Percentiles rank a stretch among this genome's conserved stretches.
Evolutionary conservation across 805 yeast genomes (phyloP).

Genomic region (Candida succiphila): DNA sequence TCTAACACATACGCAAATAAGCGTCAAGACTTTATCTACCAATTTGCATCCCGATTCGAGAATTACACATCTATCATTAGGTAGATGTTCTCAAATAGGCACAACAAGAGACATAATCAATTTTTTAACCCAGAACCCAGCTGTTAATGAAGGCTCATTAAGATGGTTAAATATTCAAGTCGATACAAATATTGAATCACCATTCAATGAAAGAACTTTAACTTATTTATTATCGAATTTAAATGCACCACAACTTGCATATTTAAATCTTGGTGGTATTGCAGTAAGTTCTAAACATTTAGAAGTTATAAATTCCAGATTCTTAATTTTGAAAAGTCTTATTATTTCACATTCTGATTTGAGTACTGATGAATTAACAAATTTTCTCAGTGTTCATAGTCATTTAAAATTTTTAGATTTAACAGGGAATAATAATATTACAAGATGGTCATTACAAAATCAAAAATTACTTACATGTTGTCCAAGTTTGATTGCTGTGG

Average conservation of each 20-base stretch:
- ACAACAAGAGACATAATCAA: slow-evolving; percentile 64
- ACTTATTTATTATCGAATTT: slow-evolving; percentile 32
- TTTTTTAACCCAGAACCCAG: slow-evolving; percentile 64
- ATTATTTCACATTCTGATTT: slow-evolving; percentile 30
- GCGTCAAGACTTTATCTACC: slow-evolving; percentile 45
- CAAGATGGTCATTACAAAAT: slow-evolving; percentile 49
- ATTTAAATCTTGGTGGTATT: slow-evolving; percentile 42
- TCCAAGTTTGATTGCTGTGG: slow-evolving; percentile 49
- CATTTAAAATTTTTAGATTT: slow-evolving; percentile 52
- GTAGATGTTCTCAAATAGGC: slow-evolving; percentile 50
- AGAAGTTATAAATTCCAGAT: slow-evolving; percentile 26
- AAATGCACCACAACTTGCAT: slow-evolving; percentile 32
- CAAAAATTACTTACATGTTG: slow-evolving; percentile 34
- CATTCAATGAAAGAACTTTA: slow-evolving; percentile 34
- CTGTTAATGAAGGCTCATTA: slow-evolving; percentile 31
- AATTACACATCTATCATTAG: slow-evolving; percentile 65
- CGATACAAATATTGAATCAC: slow-evolving; percentile 42
- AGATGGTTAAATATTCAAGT: slow-evolving; percentile 45
- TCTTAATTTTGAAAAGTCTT: slow-evolving; percentile 31
- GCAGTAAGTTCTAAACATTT: slow-evolving; percentile 33
- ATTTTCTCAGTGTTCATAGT: slow-evolving; percentile 23
- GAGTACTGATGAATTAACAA: slow-evolving; percentile 26
- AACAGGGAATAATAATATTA: slow-evolving; percentile 50
- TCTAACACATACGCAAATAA: slow-evolving; percentile 71
- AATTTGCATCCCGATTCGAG: slow-evolving; percentile 44